Percentiles rank a stretch among this genome's conserved stretches.
These are phyloP conservation scores for Glaciozyma antarctica DNA, from an alignment of 768 basidiomycete genomes.

Conservation along the genomic window DNA sequence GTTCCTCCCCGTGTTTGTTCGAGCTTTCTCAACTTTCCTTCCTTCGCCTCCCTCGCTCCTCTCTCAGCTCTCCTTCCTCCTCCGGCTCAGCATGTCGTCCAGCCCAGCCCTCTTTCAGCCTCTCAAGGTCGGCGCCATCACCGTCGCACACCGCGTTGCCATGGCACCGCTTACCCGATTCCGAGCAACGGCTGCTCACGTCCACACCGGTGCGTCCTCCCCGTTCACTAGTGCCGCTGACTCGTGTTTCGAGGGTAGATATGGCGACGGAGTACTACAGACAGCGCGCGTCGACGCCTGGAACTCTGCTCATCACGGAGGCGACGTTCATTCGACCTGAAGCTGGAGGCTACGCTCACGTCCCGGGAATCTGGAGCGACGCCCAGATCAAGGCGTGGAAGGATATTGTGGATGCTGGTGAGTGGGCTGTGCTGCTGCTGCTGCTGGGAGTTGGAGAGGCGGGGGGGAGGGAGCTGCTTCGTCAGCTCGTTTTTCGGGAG, in stretches of 20 bases:
- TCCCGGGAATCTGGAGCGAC: conserved; percentile 57
- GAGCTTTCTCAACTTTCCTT: background rate
- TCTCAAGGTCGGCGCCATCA: conserved; percentile 21
- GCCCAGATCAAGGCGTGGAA: conserved; percentile 56
- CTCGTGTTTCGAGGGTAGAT: background rate
- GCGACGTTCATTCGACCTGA: conserved; percentile 38
- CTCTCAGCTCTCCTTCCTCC: background rate
- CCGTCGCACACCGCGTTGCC: conserved; percentile 24
- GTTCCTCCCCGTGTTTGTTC: background rate
- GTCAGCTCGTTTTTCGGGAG: too few relatives aligned
- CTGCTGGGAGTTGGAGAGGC: too few relatives aligned
- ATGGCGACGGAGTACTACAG: conserved; percentile 29
- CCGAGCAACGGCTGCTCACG: conserved; percentile 10
- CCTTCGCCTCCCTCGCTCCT: background rate
- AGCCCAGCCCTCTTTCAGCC: conserved; percentile 16
- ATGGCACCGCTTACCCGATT: conserved; percentile 34
- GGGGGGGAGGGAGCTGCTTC: too few relatives aligned
- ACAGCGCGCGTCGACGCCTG: conserved; percentile 40
- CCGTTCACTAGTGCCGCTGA: background rate
- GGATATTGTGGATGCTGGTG: conserved; percentile 50
- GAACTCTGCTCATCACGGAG: conserved; percentile 52
- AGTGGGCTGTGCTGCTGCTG: conserved; percentile 27
- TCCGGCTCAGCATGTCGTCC: background rate
- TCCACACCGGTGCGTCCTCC: background rate
- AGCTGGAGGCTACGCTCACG: conserved; percentile 41